Evolutionary conservation across 768 basidiomycete genomes (phyloP), one percentile per base, ranked within the genome.

Genomic region (Dioszegia hungarica): DNA sequence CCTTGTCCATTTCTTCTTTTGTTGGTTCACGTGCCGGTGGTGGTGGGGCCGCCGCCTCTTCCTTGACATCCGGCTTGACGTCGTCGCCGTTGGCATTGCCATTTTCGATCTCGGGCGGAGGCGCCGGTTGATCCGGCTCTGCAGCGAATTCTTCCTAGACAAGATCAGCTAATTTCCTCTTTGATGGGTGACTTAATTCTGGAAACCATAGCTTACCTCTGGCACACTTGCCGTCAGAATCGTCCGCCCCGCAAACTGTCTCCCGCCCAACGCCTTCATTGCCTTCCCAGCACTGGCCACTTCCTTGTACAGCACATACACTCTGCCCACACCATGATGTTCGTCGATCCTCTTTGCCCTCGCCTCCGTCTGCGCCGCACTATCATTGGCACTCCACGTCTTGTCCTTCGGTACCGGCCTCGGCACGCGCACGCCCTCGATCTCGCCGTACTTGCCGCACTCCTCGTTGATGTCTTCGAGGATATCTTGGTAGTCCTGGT

Each of bases 401-500:
- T 87, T 90, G 72, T 88, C 86, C 77, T 86, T 89, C 22, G 62
- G 67, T 44, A 44, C 54, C 33, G 62, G 75, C 57, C 73, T 54
- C 34, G 62, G 71, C 25, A 73, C 61, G 15, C 67, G 57, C n/a
- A 73, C 68, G 53, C 71, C 68, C 34, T 70, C 71, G 22, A 73
- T 62, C 46, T 73, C 66, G n/a, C 71, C 71, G 51, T 66, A 73
- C 50, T 70, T 73, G n/a, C 44, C 43, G 50, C 68, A 70, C 49
- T 73, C 71, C 15, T 68, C 74, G 54, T 87, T 89, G 74, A 98
- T 85, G 72, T 99, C 95, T 72, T 95, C 92, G 59, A 89, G 85
- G 56, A 99, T 83, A 67, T 99, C 95, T 22, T 85, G 84, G 74
- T 95, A 99, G 70, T 99, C 95, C 58, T 86, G 80, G 72, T 98